A percentile compares a stretch with the other conserved stretches of the same genome.
These are phyloP conservation scores for Boletellus sp. DNA, from an alignment of 768 basidiomycete species.

Conservation along the genomic window DNA sequence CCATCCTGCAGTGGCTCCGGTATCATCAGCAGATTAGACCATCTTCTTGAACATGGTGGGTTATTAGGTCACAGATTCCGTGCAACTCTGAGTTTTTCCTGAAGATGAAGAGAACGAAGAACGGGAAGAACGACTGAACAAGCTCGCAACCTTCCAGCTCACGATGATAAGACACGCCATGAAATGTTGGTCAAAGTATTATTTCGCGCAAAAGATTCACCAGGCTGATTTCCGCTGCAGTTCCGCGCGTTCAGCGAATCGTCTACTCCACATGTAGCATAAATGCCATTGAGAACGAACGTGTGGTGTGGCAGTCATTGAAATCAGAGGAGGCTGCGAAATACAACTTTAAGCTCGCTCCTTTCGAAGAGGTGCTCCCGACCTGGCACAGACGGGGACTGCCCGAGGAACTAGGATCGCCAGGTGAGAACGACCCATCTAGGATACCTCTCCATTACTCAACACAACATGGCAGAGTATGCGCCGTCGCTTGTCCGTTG, in stretches of 20 bases:
- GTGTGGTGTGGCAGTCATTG: conserved; percentile 76
- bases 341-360: conserved; percentile 66
- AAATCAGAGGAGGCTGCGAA: conserved; percentile 61
- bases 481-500: conserved; percentile 68
- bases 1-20: conserved; percentile 97
- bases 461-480: conserved; percentile 38
- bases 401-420: conserved; percentile 54
- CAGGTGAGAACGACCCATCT: conserved; percentile 37
- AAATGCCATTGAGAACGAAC: conserved; percentile 89
- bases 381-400: conserved; percentile 81
- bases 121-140: conserved; percentile 69
- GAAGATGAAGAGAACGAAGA: conserved; percentile 56
- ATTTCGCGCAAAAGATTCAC: not conserved
- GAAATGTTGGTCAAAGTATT: conserved; percentile 60
- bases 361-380: conserved; percentile 64
- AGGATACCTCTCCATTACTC: not conserved
- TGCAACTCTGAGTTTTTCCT: conserved; percentile 4
- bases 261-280: conserved; percentile 99
- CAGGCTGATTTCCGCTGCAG: conserved; percentile 37
- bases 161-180: conserved; percentile 93
- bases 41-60: conserved; percentile 73
- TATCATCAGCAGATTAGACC: conserved; percentile 85
- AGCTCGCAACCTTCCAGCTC: conserved; percentile 85
- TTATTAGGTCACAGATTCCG: conserved; percentile 1
- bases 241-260: conserved; percentile 72